Evolutionary conservation across 2,329 filamentous ascomycete species (phyloP).

Genomic region (Aspergillus pseudotamarii): DNA sequence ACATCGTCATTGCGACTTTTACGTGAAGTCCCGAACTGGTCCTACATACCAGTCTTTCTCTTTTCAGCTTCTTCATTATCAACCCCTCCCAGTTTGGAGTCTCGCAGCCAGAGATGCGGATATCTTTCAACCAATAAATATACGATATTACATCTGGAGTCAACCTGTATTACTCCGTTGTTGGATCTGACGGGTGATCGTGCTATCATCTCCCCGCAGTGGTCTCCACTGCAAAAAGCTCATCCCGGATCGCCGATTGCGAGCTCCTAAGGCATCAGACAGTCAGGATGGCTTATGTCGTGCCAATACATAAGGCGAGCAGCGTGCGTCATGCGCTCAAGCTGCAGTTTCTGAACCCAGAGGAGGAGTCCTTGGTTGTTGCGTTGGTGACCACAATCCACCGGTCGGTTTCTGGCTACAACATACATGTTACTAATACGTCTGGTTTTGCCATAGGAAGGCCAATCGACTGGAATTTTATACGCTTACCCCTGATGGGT

Average conservation of each 20-base stretch:
- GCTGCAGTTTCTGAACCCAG: slow-evolving; percentile 71
- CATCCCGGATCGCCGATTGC: not conserved
- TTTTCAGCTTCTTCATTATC: not conserved
- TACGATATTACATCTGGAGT: not conserved
- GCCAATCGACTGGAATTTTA: slow-evolving; percentile 86
- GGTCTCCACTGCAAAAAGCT: slow-evolving; percentile 9
- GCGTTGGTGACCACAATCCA: slow-evolving; percentile 64
- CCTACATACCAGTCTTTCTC: not conserved
- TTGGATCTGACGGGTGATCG: not conserved
- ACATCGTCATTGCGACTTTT: slow-evolving; percentile 17
- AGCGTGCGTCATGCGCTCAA: slow-evolving; percentile 88
- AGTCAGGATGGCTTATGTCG: slow-evolving; percentile 81
- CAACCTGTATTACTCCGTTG: not conserved
- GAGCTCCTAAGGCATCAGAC: not conserved
- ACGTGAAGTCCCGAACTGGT: not conserved
- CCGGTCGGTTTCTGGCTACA: not conserved
- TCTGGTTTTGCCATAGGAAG: slow-evolving; percentile 59
- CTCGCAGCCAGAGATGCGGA: not conserved
- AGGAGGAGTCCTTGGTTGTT: slow-evolving; percentile 81
- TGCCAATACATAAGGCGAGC: slow-evolving; percentile 88
- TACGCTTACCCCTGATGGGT: slow-evolving; percentile 61
- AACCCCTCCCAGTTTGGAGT: not conserved
- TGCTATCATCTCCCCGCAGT: slow-evolving; percentile 2
- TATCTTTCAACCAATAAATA: not conserved
- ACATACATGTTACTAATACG: slow-evolving; percentile 13